Evolutionary conservation across 352 stramenopile species (phyloP).

Genomic region (Phytophthora multivora): DNA sequence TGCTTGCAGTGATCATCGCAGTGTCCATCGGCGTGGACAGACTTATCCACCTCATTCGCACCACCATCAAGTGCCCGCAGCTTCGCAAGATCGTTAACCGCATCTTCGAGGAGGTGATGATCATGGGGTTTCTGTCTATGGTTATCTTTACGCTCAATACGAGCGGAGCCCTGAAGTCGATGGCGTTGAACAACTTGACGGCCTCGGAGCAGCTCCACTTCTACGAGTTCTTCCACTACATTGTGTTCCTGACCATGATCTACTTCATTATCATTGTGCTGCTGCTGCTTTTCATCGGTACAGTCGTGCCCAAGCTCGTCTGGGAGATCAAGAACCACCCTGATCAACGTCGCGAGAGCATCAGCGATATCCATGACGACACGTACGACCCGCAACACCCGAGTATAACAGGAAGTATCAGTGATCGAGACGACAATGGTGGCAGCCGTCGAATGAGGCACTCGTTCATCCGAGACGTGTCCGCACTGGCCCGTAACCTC

Average conservation of each 20-base stretch:
- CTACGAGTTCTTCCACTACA: conserved; percentile 92
- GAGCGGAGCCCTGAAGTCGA: conserved; percentile 64
- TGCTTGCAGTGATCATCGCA: conserved; percentile 77
- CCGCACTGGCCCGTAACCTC: conserved; percentile 24
- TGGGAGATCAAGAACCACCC: conserved; percentile 57
- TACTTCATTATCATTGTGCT: conserved; percentile 91
- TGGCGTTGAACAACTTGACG: conserved; percentile 55
- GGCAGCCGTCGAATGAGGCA: conserved; percentile 30
- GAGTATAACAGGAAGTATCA: conserved; percentile 22
- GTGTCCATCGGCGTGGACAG: conserved; percentile 73
- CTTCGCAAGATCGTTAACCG: conserved; percentile 84
- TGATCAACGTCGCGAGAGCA: conserved; percentile 28
- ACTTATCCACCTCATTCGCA: conserved; percentile 53
- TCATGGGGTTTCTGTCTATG: conserved; percentile 90
- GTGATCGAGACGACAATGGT: conserved; percentile 29
- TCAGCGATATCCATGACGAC: conserved; percentile 35
- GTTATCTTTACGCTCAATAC: conserved; percentile 90
- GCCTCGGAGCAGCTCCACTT: conserved; percentile 77
- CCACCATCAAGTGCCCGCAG: conserved; percentile 74
- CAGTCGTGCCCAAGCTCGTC: conserved; percentile 79
- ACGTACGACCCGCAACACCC: conserved; percentile 26
- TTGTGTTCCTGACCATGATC: conserved; percentile 90
- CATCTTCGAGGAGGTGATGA: conserved; percentile 90
- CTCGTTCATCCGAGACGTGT: conserved; percentile 34
- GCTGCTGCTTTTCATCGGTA: conserved; percentile 82